Percentiles rank a stretch among this genome's conserved stretches.
These are phyloP conservation scores for Apium graveolens DNA, from an alignment of 129 eudicot genomes.

Conservation along the genomic window DNA sequence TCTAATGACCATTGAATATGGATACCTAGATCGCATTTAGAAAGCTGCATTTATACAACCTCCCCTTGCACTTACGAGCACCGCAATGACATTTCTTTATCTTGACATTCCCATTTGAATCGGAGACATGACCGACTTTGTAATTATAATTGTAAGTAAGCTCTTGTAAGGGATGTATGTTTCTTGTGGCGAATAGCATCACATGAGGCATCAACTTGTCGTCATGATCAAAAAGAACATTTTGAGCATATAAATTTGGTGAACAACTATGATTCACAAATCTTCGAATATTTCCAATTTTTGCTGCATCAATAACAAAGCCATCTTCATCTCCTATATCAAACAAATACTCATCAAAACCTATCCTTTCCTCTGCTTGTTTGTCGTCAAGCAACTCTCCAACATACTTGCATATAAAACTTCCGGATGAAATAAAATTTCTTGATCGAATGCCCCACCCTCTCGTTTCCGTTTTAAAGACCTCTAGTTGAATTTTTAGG, in stretches of 20 bases:
- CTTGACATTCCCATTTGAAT: constrained; percentile 17
- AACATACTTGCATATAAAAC: constrained; percentile 34
- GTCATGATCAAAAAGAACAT: background rate
- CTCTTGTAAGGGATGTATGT: constrained; percentile 19
- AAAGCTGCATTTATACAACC: constrained; percentile 7
- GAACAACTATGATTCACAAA: background rate
- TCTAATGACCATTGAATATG: background rate
- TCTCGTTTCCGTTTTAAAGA: constrained; percentile 23
- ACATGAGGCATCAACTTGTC: constrained; percentile 1
- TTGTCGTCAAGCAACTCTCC: constrained; percentile 23
- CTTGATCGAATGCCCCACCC: constrained; percentile 46
- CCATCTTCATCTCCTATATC: constrained; percentile 17
- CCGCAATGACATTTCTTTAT: constrained; percentile 10
- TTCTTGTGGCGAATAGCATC: background rate
- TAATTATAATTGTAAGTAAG: constrained; percentile 20
- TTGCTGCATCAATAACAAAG: constrained; percentile 6
- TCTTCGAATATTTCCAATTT: background rate
- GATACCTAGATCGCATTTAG: background rate
- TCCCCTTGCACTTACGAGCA: constrained; percentile 10
- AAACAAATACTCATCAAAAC: constrained; percentile 26
- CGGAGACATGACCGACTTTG: constrained; percentile 12
- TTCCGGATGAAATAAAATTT: constrained; percentile 19
- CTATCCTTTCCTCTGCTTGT: constrained; percentile 23
- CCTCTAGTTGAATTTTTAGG: constrained; percentile 20
- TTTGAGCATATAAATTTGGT: background rate